Evolutionary conservation across 2,329 filamentous ascomycete species (phyloP).

Genomic region (Neofusicoccum cordaticola): DNA sequence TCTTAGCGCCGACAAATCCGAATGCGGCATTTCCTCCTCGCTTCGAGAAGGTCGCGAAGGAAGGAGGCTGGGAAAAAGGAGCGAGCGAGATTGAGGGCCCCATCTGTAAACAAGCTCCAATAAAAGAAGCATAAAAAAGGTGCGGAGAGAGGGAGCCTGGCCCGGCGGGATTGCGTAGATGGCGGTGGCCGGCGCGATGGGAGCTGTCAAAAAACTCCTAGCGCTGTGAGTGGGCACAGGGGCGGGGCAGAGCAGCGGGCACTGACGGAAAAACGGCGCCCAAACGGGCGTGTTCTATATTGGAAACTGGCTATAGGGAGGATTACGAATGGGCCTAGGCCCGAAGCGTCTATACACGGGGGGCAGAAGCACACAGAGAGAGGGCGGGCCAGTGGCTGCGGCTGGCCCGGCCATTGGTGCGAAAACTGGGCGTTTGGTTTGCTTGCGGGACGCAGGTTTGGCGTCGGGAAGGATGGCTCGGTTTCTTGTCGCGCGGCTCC

Average conservation of each 20-base stretch:
- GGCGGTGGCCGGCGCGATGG: background rate
- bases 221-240: too few relatives aligned
- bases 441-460: background rate
- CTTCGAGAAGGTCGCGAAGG: background rate
- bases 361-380: background rate
- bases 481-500: slow-evolving; percentile 6
- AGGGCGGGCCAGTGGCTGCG: background rate
- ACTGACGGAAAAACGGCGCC: background rate
- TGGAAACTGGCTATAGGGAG: slow-evolving; percentile 10
- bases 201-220: too few relatives aligned
- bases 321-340: slow-evolving; percentile 3
- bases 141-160: background rate
- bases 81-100: background rate
- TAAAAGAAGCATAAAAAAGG: slow-evolving; percentile 5
- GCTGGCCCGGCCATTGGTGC: slow-evolving; percentile 5
- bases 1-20: slow-evolving; percentile 7
- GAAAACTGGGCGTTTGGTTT: background rate
- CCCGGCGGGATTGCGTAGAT: background rate
- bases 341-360: background rate
- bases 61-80: background rate
- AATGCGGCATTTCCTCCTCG: background rate
- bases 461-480: background rate
- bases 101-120: slow-evolving; percentile 5
- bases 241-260: too few relatives aligned
- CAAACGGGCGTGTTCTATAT: background rate